phyloP scores from a whole-genome alignment of 2,329 filamentous ascomycete genomes.

The Colletotrichum neosansevieriae region DNA sequence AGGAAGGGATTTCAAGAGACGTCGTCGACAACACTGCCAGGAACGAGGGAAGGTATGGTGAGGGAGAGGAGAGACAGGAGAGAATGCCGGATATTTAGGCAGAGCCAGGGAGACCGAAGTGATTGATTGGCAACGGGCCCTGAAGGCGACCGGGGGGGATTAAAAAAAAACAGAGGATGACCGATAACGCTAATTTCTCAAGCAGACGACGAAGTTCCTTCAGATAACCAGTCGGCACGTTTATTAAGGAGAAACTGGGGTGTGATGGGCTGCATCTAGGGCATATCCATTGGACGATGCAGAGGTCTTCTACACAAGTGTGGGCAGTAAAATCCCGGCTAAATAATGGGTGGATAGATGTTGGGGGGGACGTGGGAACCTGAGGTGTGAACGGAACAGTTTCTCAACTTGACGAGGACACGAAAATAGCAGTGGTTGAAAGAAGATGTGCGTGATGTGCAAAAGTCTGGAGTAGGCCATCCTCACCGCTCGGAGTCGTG shows the following conservation, averaged over 20 bases:
- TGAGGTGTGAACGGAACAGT: slow-evolving; percentile 37
- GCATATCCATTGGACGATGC: slow-evolving; percentile 36
- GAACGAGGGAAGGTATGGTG: slow-evolving; percentile 15
- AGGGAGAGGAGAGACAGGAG: slow-evolving; percentile 37
- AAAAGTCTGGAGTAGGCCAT: slow-evolving; percentile 32
- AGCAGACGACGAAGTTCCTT: slow-evolving; percentile 24
- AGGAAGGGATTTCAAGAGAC: slow-evolving; percentile 3
- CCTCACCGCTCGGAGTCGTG: slow-evolving; percentile 32
- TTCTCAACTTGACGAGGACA: slow-evolving; percentile 24
- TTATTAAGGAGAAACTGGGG: slow-evolving; percentile 43
- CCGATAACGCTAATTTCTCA: slow-evolving; percentile 33
- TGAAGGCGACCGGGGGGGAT: slow-evolving; percentile 11
- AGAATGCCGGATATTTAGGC: slow-evolving; percentile 40
- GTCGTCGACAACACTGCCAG: not conserved
- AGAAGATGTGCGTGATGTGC: slow-evolving; percentile 27
- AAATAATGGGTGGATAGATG: slow-evolving; percentile 37
- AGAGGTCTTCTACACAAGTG: slow-evolving; percentile 23
- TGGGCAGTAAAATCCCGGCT: slow-evolving; percentile 35
- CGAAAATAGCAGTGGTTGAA: slow-evolving; percentile 25
- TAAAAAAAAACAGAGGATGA: slow-evolving; percentile 20
- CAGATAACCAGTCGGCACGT: slow-evolving; percentile 40
- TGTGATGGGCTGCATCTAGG: slow-evolving; percentile 39
- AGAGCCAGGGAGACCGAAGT: slow-evolving; percentile 34
- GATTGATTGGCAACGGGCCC: slow-evolving; percentile 39
- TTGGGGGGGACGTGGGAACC: slow-evolving; percentile 20